Evolutionary conservation across 2,329 filamentous ascomycete genomes (phyloP).

Genomic region (Xylariomycetidae sp.): DNA sequence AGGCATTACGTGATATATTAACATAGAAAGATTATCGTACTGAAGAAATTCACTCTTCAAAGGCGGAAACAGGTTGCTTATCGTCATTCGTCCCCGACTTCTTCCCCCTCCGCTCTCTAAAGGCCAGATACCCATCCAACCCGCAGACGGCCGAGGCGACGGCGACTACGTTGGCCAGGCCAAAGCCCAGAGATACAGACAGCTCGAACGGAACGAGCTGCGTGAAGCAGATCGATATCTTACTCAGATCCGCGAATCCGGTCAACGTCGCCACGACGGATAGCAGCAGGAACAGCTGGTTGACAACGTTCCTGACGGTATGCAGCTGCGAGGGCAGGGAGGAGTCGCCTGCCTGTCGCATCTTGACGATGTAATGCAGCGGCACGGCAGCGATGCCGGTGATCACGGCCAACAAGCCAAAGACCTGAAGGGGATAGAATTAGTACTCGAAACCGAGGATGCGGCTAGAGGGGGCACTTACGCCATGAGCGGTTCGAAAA

Average conservation of each 20-base stretch:
- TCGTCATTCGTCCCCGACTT: neutral
- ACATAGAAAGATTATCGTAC: too few relatives aligned
- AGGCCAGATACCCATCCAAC: constrained; percentile 10
- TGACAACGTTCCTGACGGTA: constrained; percentile 13
- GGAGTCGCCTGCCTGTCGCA: constrained; percentile 2
- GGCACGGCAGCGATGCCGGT: constrained; percentile 17
- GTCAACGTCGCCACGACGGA: constrained; percentile 15
- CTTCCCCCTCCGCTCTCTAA: neutral
- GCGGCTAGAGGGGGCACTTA: constrained; percentile 10
- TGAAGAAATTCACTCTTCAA: too few relatives aligned
- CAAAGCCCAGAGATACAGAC: constrained; percentile 19
- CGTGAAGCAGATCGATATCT: constrained; percentile 22
- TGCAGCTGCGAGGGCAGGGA: constrained; percentile 3
- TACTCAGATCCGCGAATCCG: constrained; percentile 25
- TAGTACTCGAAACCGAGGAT: neutral
- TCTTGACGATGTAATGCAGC: constrained; percentile 20
- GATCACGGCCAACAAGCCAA: constrained; percentile 23
- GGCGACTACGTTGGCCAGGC: constrained; percentile 16
- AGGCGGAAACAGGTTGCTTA: too few relatives aligned
- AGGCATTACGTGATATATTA: too few relatives aligned
- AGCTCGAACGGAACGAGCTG: constrained; percentile 22
- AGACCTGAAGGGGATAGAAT: too few relatives aligned
- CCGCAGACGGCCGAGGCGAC: constrained; percentile 16
- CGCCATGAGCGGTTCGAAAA: constrained; percentile 24
- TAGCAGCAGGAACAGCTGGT: constrained; percentile 22